A percentile compares a stretch with the other conserved stretches of the same genome.
Conservation (phyloP, 2,329 filamentous ascomycete genomes). For the Colletotrichum ledebouriae region DNA sequence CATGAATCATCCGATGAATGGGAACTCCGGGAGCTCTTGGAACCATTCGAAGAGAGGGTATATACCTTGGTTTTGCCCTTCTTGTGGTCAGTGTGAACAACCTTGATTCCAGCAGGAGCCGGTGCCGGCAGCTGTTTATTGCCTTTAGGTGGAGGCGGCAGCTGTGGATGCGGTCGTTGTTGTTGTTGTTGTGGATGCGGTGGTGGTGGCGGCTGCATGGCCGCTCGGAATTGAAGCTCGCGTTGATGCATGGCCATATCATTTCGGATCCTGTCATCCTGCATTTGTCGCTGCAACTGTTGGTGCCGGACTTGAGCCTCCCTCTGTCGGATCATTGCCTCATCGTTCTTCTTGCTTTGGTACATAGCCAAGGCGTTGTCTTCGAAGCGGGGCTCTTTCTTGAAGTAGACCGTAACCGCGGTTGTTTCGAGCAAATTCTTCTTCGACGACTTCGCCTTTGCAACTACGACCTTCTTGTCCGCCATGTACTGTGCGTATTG, state of each 20-base stretch:
- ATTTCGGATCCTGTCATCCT: slow-evolving; percentile 3
- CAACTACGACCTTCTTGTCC: slow-evolving; percentile 25
- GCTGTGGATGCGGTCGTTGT: slow-evolving; percentile 1
- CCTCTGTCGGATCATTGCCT: slow-evolving; percentile 30
- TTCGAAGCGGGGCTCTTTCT: slow-evolving; percentile 52
- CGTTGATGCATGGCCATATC: slow-evolving; percentile 14
- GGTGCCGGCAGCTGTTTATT: neutral
- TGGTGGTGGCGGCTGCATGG: slow-evolving; percentile 7
- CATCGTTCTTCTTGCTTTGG: slow-evolving; percentile 19
- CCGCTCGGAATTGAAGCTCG: slow-evolving; percentile 17
- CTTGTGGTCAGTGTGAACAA: slow-evolving; percentile 27
- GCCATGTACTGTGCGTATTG: slow-evolving; percentile 32
- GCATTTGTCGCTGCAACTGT: slow-evolving; percentile 25
- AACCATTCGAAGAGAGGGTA: slow-evolving; percentile 32
- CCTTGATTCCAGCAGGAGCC: slow-evolving; percentile 14
- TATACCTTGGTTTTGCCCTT: slow-evolving; percentile 33
- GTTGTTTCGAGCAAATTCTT: slow-evolving; percentile 52
- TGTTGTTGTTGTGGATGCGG: neutral
- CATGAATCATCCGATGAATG: slow-evolving; percentile 14
- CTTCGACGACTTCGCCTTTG: slow-evolving; percentile 42
- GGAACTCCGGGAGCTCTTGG: slow-evolving; percentile 41
- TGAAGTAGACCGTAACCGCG: slow-evolving; percentile 62
- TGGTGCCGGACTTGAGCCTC: slow-evolving; percentile 41
- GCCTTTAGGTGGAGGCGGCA: neutral
- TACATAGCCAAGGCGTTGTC: slow-evolving; percentile 50